A percentile compares a stretch with the other conserved stretches of the same genome.
Conservation (phyloP, 73 alveolate species). For the Urostyla sp. region DNA sequence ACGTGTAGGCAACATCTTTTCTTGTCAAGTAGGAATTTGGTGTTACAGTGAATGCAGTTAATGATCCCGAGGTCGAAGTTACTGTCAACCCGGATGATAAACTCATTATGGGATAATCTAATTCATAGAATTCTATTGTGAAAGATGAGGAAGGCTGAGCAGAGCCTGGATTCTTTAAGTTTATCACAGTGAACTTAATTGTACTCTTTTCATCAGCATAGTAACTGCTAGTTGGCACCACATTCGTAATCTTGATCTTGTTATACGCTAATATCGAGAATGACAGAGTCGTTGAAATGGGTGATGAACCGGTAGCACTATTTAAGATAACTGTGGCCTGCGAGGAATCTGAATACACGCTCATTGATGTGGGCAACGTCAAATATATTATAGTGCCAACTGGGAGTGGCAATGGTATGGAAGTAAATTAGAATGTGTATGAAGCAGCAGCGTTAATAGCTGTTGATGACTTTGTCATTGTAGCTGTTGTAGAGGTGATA, state of each 20-base stretch:
- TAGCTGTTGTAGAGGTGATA: background rate
- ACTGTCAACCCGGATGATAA: background rate
- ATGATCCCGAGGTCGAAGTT: constrained; percentile 1
- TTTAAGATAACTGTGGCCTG: background rate
- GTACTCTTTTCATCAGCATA: constrained; percentile 12
- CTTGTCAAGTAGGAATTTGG: constrained; percentile 39
- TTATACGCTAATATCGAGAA: constrained; percentile 3
- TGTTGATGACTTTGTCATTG: constrained; percentile 1
- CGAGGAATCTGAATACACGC: background rate
- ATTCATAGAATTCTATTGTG: background rate
- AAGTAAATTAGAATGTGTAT: constrained; percentile 3
- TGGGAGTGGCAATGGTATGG: constrained; percentile 25
- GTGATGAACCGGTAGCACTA: constrained; percentile 36
- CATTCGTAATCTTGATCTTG: background rate
- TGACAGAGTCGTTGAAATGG: constrained; percentile 6
- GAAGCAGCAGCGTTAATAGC: background rate
- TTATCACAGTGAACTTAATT: background rate
- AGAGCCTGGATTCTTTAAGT: constrained; percentile 19
- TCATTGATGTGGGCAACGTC: background rate
- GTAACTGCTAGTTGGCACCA: background rate
- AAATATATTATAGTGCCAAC: constrained; percentile 7
- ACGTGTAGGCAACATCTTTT: background rate
- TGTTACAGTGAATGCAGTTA: constrained; percentile 1
- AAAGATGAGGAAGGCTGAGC: constrained; percentile 6
- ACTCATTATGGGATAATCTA: constrained; percentile 20